A percentile compares a stretch with the other conserved stretches of the same genome.
These are phyloP conservation scores for Colletotrichum scovillei DNA, from an alignment of 2,329 filamentous ascomycete species.

Conservation along the genomic window DNA sequence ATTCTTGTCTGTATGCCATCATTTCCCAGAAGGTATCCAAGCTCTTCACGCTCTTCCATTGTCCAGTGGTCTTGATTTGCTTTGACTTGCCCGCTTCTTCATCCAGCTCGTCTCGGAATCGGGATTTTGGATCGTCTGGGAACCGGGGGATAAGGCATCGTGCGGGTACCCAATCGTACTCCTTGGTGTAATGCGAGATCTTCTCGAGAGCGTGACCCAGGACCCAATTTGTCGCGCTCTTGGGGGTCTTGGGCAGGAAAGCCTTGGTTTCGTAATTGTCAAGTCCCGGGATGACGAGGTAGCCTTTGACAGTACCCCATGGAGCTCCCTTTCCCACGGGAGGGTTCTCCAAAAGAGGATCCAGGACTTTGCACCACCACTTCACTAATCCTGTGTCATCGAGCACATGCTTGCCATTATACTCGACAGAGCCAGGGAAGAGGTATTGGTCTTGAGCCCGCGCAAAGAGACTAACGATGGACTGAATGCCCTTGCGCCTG, in stretches of 20 bases:
- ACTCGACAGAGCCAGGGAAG: conserved; percentile 91
- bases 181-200: conserved; percentile 71
- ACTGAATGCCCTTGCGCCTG: conserved; percentile 71
- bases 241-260: conserved; percentile 73
- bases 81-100: conserved; percentile 76
- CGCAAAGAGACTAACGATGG: conserved; percentile 91
- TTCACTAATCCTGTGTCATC: conserved; percentile 90
- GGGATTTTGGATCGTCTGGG: conserved; percentile 93
- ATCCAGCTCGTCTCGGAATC: conserved; percentile 90
- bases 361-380: conserved; percentile 94
- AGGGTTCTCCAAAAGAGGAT: conserved; percentile 74
- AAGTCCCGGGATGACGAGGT: conserved; percentile 88
- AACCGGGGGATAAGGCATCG: conserved; percentile 90
- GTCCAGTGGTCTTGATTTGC: conserved; percentile 66
- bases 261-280: conserved; percentile 84
- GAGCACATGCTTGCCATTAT: conserved; percentile 87
- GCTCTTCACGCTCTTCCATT: conserved; percentile 86
- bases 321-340: conserved; percentile 44
- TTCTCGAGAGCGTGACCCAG: conserved; percentile 77
- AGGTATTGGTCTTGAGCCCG: conserved; percentile 93
- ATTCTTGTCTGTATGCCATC: conserved; percentile 97
- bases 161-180: conserved; percentile 73
- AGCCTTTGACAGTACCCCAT: conserved; percentile 73
- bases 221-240: conserved; percentile 70
- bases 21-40: conserved; percentile 98